phyloP scores from a whole-genome alignment of 169 alveolate genomes.

The Plasmodium ovale region DNA sequence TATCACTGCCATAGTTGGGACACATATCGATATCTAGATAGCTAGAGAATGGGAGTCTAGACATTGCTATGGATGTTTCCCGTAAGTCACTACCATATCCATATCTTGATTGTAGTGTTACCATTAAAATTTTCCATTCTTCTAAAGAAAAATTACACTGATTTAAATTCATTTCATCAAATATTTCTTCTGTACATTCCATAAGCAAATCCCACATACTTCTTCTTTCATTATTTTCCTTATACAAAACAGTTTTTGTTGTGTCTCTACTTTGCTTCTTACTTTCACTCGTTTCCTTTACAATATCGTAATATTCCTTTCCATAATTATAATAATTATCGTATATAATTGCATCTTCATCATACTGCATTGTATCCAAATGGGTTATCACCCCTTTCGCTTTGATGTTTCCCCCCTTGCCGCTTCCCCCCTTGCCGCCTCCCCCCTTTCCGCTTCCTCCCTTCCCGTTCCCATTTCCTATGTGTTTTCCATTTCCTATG shows the following conservation, averaged over 20 bases:
- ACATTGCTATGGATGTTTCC: conserved; percentile 70
- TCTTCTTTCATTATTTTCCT: conserved; percentile 66
- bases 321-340: conserved; percentile 57
- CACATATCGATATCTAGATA: conserved; percentile 55
- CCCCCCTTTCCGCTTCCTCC: background rate
- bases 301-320: conserved; percentile 55
- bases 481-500: too few relatives aligned
- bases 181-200: conserved; percentile 79
- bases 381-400: conserved; percentile 6
- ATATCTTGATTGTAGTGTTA: conserved; percentile 69
- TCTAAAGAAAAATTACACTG: conserved; percentile 46
- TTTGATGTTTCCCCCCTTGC: background rate
- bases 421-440: background rate
- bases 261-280: conserved; percentile 3
- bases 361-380: background rate
- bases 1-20: conserved; percentile 53
- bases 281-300: conserved; percentile 17
- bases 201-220: conserved; percentile 84
- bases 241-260: conserved; percentile 24
- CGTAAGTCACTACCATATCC: conserved; percentile 76
- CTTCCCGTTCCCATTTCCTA: too few relatives aligned
- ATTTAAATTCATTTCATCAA: conserved; percentile 73
- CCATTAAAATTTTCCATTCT: conserved; percentile 77
- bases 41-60: conserved; percentile 37
- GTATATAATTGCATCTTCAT: conserved; percentile 8